Percentiles rank a stretch among this genome's conserved stretches.
These are phyloP conservation scores for Silene latifolia DNA, from an alignment of 148 eudicot genomes.

Conservation along the genomic window DNA sequence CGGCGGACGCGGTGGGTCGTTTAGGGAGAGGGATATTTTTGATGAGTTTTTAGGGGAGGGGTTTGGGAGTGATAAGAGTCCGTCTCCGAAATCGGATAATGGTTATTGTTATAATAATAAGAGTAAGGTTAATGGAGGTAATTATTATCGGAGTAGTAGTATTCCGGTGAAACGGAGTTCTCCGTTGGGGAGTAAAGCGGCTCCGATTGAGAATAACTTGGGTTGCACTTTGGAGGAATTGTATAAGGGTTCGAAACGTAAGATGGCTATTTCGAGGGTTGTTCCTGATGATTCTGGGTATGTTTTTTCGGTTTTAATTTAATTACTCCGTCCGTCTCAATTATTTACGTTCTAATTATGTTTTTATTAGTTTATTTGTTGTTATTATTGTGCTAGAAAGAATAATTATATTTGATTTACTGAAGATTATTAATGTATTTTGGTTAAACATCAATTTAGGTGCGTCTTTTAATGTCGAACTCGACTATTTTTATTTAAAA, in stretches of 20 bases:
- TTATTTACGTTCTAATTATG: too few species aligned
- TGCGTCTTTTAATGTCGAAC: too few species aligned
- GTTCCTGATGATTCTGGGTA: constrained; percentile 64
- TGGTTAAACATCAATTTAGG: too few species aligned
- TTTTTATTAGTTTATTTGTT: neutral
- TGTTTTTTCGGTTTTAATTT: neutral
- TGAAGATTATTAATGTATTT: too few species aligned
- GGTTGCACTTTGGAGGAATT: constrained; percentile 81
- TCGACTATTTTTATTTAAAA: too few species aligned
- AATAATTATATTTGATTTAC: too few species aligned
- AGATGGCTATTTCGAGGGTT: constrained; percentile 77
- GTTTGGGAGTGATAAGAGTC: neutral
- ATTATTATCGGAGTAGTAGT: neutral
- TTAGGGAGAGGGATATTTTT: constrained; percentile 29
- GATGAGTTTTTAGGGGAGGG: constrained; percentile 48
- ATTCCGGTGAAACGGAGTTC: neutral
- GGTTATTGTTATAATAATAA: neutral
- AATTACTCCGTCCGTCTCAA: neutral
- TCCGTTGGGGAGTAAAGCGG: constrained; percentile 13
- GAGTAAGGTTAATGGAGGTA: neutral
- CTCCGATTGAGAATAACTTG: constrained; percentile 58
- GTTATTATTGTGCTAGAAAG: neutral
- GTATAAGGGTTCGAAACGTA: constrained; percentile 71
- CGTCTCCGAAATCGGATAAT: neutral
- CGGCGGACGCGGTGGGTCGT: neutral